Evolutionary conservation across 345 rosid species (phyloP), one percentile per base, ranked within the genome.

Genomic region (Laguncularia racemosa): DNA sequence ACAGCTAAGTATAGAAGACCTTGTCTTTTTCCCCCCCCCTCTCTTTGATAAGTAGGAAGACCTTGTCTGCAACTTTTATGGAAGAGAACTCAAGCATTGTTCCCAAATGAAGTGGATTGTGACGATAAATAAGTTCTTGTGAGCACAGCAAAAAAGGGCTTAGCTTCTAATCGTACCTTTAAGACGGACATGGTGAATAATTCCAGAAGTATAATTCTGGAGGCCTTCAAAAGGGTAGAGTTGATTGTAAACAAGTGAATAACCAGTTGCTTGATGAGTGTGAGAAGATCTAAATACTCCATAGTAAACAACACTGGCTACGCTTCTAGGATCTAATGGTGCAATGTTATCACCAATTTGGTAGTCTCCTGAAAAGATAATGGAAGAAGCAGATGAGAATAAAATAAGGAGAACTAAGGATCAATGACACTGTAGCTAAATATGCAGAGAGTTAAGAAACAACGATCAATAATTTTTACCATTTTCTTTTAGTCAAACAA

Each of bases 111-210:
- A 33, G 28, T 23, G 28, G 28, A 2, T 23, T 23, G 28, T 23
- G 28, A 23, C 28, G 2, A 20, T 16, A 9, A 64, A 4, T 12
- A 47, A 26, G 28, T 4, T 16, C 48, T 43, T 13, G 3, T 47
- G 44, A 28, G 45, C 23, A 51, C 6, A n/a, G 46, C 9, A 26
- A 48, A 50, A 16, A 51, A 33, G 4, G 11, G 40, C 11, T 33
- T 33, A 33, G 9, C 40, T 4, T 33, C 40, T 33, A 33, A 23
- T 14, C n/a, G 44, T 80, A 77, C 84, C 84, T 33, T 71, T 78
- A 50, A 89, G 80, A 70, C 77, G 88, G 70, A 83, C 98, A 49
- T 78, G 95, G 71, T 92, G 97, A 17, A 89, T 92, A 45, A 80
- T 81, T 14, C 98, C 95, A 47, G 98, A 89, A 74, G 93, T 78